Evolutionary conservation across 495 filamentous ascomycete species (phyloP), one percentile per base, ranked within the genome.

Genomic region (Tuber magnatum): DNA sequence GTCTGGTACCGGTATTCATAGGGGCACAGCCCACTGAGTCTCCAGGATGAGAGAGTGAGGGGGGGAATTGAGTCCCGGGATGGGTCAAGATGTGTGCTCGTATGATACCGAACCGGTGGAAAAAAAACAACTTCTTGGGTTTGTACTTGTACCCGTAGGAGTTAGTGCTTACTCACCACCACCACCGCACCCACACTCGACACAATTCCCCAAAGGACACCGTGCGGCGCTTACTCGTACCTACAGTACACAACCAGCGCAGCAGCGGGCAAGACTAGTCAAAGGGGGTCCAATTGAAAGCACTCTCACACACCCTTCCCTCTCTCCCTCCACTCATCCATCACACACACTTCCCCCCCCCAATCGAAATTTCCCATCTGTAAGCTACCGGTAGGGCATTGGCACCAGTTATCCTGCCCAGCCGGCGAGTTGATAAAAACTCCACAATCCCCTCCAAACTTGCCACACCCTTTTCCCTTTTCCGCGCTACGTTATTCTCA

Each of bases 101-200:
- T 40, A 40, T 7, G 7, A 7, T 40, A 40, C 39, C 39, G 39
- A 3, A 40, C 39, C 43, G 18, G 16, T 3, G 43, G 43, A 46
- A n/a, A 61, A 61, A 56, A 56, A 61, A 61, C 12, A 65, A 61
- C 24, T 14, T 65, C 32, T 0, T 18, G 14, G 56, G 2, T n/a
- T n/a, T n/a, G n/a, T n/a, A n/a, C n/a, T n/a, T n/a, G n/a, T n/a
- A n/a, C n/a, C n/a, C 18, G 8, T 16, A 1, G 5, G 56, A 65
- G 56, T 18, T 65, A 65, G 56, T 65, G 56, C 56, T 65, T 65
- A 65, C 56, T 12, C 56, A 65, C 56, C n/a, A 65, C 56, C n/a
- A 61, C 48, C 48, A 56, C 22, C 48, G 7, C 48, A 56, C 56
- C 28, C 56, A 61, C n/a, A 32, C n/a, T n/a, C 28, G 10, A 65